Percentiles rank a stretch among this genome's conserved stretches.
phyloP scores from a whole-genome alignment of 192 early-diverging fungal genomes.

The Backusella psychrophila region DNA sequence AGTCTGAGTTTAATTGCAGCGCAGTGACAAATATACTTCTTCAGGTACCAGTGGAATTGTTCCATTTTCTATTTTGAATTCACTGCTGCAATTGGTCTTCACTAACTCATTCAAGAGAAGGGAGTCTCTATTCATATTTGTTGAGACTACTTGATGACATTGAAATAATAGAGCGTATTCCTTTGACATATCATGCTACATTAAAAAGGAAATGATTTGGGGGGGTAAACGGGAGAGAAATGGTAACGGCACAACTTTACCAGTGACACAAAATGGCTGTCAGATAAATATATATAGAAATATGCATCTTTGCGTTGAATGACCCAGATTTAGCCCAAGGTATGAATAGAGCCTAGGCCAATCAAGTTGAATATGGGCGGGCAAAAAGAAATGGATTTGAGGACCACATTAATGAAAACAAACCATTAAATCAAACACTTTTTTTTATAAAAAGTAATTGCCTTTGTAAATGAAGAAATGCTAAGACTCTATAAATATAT shows the following conservation, averaged over 20 bases:
- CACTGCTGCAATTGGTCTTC: not conserved
- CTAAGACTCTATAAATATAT: not conserved
- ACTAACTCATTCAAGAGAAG: too few species aligned
- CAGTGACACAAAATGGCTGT: not conserved
- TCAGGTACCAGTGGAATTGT: not conserved
- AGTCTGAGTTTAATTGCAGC: not conserved
- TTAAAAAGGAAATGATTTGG: too few species aligned
- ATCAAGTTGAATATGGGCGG: too few species aligned
- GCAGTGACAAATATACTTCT: not conserved
- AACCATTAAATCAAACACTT: not conserved
- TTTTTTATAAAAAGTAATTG: not conserved
- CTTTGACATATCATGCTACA: too few species aligned
- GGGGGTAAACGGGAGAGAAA: not conserved
- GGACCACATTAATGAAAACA: not conserved
- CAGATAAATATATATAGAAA: not conserved
- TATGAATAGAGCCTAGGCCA: too few species aligned
- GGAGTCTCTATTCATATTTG: too few species aligned
- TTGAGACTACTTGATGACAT: too few species aligned
- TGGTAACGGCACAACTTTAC: not conserved
- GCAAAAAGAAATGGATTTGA: not conserved
- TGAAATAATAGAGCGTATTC: too few species aligned
- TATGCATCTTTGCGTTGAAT: not conserved
- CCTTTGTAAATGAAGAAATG: too few species aligned
- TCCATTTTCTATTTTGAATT: not conserved
- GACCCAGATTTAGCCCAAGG: not conserved